Conservation (phyloP, 345 rosid genomes). For the Salix caprea region DNA sequence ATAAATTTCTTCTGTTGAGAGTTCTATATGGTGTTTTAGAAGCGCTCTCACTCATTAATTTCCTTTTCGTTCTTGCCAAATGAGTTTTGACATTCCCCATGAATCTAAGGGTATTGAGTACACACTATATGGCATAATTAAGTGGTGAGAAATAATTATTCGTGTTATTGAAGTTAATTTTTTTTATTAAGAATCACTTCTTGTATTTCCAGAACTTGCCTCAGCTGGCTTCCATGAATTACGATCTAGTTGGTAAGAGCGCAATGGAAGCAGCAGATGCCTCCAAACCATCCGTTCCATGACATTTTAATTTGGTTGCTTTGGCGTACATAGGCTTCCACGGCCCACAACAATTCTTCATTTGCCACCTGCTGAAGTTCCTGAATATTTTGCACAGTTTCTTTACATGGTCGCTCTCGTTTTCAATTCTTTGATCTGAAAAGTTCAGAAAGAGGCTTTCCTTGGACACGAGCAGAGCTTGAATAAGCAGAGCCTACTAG, state of each 20-base stretch:
- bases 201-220: slow-evolving; percentile 60
- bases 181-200: not conserved
- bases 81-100: not conserved
- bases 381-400: not conserved
- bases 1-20: not conserved
- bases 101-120: not conserved
- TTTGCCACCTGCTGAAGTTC: not conserved
- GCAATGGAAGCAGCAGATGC: slow-evolving; percentile 47
- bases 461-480: not conserved
- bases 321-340: not conserved
- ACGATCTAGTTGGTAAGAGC: slow-evolving; percentile 63
- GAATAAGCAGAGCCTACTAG: not conserved
- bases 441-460: slow-evolving; percentile 11
- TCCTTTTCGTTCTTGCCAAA: not conserved
- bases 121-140: not conserved
- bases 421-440: not conserved
- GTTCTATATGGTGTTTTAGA: not conserved
- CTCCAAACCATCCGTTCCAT: slow-evolving; percentile 42
- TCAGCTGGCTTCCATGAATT: slow-evolving; percentile 89
- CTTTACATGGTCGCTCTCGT: slow-evolving; percentile 1
- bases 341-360: not conserved
- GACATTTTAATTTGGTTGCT: slow-evolving; percentile 12
- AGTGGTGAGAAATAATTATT: not conserved
- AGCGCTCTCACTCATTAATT: not conserved
- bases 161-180: not conserved